Base-by-base conservation (phyloP, 1,139 yeast genomes). In the Diutina rugosa region DNA sequence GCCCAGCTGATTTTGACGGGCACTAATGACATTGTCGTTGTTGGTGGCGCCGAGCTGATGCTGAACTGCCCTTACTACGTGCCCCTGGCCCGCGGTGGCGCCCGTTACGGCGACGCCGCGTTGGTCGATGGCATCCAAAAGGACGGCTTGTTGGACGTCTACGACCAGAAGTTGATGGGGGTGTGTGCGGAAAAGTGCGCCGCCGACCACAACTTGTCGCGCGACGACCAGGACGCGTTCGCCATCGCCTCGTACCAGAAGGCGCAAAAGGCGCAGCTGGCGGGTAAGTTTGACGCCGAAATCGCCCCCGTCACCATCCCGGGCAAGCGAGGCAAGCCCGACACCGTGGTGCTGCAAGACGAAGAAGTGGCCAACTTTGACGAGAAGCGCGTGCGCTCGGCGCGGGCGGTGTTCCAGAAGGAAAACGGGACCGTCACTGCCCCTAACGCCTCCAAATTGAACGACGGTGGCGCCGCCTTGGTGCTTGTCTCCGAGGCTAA, bases 41-140 rank as follows among this genome's bases (percentile, higher is more conserved):
- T 93, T 56, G 99, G 98, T 64, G 99, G 99, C 67, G 95, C 97
- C 61, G 99, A 93, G 75, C 87, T 96, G 60, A 93, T 93, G 99
- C 79, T 96, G 61, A 93, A 93, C 69, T 84, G 91, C 52, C 99
- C 99, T 59, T 93, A 93, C 79, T 93, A 93, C 71, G 68, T 90
- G 59, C 96, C 97, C 59, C 68, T 82, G 59, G 91, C 91, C 54
- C 87, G 99, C 75, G 68, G 77, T 55, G 98, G 98, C 63, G 84
- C 90, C 64, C 86, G 93, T 76, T 93, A 84, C 67, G 98, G 99
- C 63, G 93, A 89, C 62, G 73, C 83, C 56, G 67, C 79, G 41
- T 65, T 91, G 62, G 82, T 90, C 57, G 99, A 93, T 67, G 97
- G 97, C 66, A 74, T 93, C 59, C 89, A 87, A 71, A 84, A 84